Percentiles rank a stretch among this genome's conserved stretches.
Evolutionary conservation across 1,139 yeast genomes (phyloP).

Genomic region (Candida sp.): DNA sequence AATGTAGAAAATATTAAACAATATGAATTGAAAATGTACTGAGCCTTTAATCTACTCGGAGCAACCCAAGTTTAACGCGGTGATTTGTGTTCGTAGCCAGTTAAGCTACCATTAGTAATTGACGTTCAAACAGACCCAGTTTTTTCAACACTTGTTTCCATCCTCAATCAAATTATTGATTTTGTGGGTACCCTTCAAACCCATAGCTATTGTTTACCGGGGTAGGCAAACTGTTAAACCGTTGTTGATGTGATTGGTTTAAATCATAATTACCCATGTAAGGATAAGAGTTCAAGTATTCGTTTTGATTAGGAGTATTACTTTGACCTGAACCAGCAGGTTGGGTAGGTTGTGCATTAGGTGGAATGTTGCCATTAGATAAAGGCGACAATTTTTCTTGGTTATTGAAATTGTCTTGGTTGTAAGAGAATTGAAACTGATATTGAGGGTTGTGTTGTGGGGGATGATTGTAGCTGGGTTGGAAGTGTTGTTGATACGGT

Average conservation of each 20-base stretch:
- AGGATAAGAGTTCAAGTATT: constrained; percentile 6
- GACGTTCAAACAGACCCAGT: too few relatives aligned
- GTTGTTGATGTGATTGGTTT: constrained; percentile 13
- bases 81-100: too few relatives aligned
- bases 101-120: too few relatives aligned
- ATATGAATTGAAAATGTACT: not conserved
- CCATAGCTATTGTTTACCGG: constrained; percentile 16
- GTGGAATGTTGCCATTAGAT: constrained; percentile 5
- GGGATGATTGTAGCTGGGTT: constrained; percentile 16
- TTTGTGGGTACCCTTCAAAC: constrained; percentile 13
- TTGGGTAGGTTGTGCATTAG: constrained; percentile 8
- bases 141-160: too few relatives aligned
- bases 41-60: not conserved
- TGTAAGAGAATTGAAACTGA: constrained; percentile 4
- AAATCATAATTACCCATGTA: constrained; percentile 1
- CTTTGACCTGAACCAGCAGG: constrained; percentile 14
- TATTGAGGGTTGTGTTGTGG: constrained; percentile 5
- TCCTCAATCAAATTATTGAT: constrained; percentile 4
- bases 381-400: constrained; percentile 13
- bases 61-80: too few relatives aligned
- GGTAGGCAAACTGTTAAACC: constrained; percentile 28
- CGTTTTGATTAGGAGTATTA: constrained; percentile 6
- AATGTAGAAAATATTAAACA: not conserved
- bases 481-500: constrained; percentile 7
- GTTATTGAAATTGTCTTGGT: constrained; percentile 7